Percentiles rank a stretch among this genome's conserved stretches.
Evolutionary conservation across 2,329 filamentous ascomycete species (phyloP).

Genomic region (Sporothrix pseudoabietina): DNA sequence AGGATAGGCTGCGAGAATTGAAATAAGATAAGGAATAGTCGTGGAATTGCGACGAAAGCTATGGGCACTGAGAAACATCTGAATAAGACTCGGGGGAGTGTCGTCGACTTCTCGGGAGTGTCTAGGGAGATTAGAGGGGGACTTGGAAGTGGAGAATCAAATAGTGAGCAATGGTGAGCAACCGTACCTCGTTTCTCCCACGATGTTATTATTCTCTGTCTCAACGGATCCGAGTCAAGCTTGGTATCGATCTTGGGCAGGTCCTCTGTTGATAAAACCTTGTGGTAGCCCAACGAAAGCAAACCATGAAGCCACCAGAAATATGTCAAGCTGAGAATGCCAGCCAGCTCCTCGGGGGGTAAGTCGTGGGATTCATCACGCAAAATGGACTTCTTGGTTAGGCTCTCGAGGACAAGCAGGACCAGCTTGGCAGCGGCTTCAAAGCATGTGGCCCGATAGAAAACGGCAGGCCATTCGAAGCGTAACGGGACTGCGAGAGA

Average conservation of each 20-base stretch:
- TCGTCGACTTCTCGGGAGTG: conserved; percentile 36
- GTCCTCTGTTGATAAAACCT: conserved; percentile 35
- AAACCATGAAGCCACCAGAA: conserved; percentile 43
- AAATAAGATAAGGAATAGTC: conserved; percentile 46
- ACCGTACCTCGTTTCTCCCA: conserved; percentile 40
- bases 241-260: conserved; percentile 38
- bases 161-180: no score
- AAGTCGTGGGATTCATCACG: conserved; percentile 24
- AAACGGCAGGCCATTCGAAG: conserved; percentile 40
- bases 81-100: conserved; percentile 41
- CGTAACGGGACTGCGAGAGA: conserved; percentile 15
- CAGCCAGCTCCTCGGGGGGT: conserved; percentile 39
- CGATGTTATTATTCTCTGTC: conserved; percentile 35
- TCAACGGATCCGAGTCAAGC: conserved; percentile 36
- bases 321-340: conserved; percentile 38
- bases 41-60: conserved; percentile 41
- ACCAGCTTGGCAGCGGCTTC: neutral
- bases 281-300: conserved; percentile 39
- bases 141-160: no score
- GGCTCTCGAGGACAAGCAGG: conserved; percentile 33
- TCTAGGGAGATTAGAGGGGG: conserved; percentile 25
- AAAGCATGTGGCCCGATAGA: neutral
- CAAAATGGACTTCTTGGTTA: conserved; percentile 34
- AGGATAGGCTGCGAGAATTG: conserved; percentile 47
- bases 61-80: conserved; percentile 40